Conservation (phyloP, 306 rosid species). For the Luffa aegyptiaca region DNA sequence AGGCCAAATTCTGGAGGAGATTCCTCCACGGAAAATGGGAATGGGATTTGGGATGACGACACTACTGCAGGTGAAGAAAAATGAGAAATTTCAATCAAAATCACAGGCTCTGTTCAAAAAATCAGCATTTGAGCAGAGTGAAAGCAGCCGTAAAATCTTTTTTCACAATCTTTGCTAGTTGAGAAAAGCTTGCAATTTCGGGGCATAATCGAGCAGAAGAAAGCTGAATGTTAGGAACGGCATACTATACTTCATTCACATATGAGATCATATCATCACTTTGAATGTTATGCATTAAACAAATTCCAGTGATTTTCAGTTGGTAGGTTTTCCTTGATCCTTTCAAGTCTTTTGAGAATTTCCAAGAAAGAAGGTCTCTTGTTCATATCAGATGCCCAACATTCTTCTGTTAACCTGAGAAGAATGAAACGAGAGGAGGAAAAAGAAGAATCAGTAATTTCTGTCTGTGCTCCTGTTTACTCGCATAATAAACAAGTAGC, state of each 20-base stretch:
- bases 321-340: constrained; percentile 50
- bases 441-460: background rate
- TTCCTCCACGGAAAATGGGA: background rate
- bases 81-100: background rate
- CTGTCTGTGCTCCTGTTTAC: background rate
- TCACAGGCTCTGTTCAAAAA: background rate
- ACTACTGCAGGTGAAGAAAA: background rate
- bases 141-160: background rate
- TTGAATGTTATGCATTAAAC: constrained; percentile 28
- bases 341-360: constrained; percentile 73
- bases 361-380: constrained; percentile 76
- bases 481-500: background rate
- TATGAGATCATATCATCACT: background rate
- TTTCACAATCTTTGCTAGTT: background rate
- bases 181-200: background rate
- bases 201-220: background rate
- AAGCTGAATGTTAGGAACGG: background rate
- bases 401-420: constrained; percentile 56
- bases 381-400: constrained; percentile 69
- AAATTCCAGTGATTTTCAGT: constrained; percentile 72
- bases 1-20: too few species aligned
- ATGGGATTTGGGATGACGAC: background rate
- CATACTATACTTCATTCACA: background rate
- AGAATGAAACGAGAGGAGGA: constrained; percentile 7
- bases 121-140: background rate